phyloP scores from a whole-genome alignment of 1,284 basidiomycete genomes.

The Cryptococcus deneoformans region DNA sequence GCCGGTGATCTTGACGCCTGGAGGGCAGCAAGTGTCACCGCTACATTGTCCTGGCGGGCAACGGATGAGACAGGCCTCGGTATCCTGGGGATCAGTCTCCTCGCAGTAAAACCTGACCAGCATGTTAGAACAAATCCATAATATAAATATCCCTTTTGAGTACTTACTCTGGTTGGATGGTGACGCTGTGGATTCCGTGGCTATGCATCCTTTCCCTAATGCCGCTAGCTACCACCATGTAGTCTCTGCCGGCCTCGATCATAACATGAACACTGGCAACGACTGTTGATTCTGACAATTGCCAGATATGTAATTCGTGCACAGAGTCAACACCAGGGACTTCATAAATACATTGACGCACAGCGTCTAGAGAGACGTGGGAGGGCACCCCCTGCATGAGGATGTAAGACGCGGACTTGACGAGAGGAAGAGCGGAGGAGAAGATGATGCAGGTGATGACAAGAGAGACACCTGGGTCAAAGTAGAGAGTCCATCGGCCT shows the following conservation, averaged over 20 bases:
- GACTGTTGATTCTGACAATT: constrained; percentile 80
- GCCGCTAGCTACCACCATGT: constrained; percentile 83
- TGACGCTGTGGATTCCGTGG: constrained; percentile 91
- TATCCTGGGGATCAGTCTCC: constrained; percentile 2
- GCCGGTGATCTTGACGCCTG: constrained; percentile 3
- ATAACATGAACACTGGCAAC: constrained; percentile 96
- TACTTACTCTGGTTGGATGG: constrained; percentile 60
- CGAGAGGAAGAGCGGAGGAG: constrained; percentile 88
- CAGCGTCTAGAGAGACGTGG: constrained; percentile 81
- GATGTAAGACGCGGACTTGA: constrained; percentile 92
- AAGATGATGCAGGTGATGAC: constrained; percentile 97
- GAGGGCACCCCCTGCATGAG: constrained; percentile 94
- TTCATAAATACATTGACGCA: constrained; percentile 71
- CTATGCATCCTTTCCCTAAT: constrained; percentile 81
- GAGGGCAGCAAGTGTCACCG: constrained; percentile 49
- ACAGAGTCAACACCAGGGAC: constrained; percentile 88
- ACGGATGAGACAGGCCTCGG: constrained; percentile 42
- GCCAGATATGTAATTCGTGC: constrained; percentile 97
- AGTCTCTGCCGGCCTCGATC: constrained; percentile 71
- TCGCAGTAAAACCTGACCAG: constrained; percentile 16
- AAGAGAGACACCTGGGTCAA: constrained; percentile 90
- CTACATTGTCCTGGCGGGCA: constrained; percentile 51
- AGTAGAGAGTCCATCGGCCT: constrained; percentile 69
- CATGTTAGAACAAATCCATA: not conserved
- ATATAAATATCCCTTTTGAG: too few species aligned